Conservation (phyloP, 352 stramenopile species). For the Globisporangium orthogonon region DNA sequence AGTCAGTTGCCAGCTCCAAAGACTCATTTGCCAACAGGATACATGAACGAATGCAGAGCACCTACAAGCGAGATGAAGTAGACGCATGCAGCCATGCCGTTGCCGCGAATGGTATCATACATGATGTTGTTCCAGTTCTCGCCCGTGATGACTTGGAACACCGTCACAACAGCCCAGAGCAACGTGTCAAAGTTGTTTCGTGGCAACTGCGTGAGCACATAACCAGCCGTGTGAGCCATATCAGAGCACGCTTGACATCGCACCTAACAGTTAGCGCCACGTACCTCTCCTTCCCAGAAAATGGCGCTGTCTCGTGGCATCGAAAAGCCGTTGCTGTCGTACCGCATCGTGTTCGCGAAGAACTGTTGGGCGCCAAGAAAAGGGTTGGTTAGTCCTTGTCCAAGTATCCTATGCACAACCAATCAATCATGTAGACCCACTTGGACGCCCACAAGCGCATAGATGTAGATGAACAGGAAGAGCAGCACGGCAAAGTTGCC, state of each 20-base stretch:
- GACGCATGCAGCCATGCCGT: constrained; percentile 44
- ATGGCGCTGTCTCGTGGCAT: constrained; percentile 32
- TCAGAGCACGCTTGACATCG: background rate
- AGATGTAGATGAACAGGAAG: constrained; percentile 95
- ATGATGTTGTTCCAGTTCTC: constrained; percentile 95
- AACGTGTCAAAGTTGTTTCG: constrained; percentile 89
- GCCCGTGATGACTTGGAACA: constrained; percentile 92
- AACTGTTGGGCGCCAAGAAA: constrained; percentile 37
- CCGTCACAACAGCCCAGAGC: constrained; percentile 68
- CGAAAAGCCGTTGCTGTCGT: constrained; percentile 73
- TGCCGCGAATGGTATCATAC: constrained; percentile 89
- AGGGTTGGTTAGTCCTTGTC: no score
- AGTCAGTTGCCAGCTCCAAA: background rate
- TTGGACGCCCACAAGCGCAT: constrained; percentile 87
- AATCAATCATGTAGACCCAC: constrained; percentile 10
- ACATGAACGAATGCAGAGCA: background rate
- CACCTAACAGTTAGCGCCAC: background rate
- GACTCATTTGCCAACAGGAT: background rate
- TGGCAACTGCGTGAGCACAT: constrained; percentile 26
- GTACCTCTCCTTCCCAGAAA: constrained; percentile 60
- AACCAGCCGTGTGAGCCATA: background rate
- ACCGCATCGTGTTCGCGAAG: constrained; percentile 93
- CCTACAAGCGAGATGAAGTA: constrained; percentile 87
- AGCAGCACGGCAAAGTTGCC: constrained; percentile 92
- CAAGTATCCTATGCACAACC: background rate